A percentile compares a stretch with the other conserved stretches of the same genome.
phyloP scores from a whole-genome alignment of 2,329 filamentous ascomycete genomes.

The Ophiostoma angusticollis region DNA sequence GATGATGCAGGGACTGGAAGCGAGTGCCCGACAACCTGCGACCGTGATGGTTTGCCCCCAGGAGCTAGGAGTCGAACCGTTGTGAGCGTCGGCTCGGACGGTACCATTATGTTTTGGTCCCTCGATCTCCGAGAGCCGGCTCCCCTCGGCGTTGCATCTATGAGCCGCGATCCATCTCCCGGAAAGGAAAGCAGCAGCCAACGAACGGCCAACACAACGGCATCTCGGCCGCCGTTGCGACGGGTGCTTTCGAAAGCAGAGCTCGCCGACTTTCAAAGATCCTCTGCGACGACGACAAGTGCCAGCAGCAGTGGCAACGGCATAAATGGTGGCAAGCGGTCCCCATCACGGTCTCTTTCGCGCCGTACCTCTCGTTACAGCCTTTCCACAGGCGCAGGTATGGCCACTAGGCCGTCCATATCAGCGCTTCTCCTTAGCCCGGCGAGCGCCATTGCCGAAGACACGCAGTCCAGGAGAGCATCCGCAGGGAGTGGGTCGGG shows the following conservation, averaged over 20 bases:
- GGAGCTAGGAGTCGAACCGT: slow-evolving; percentile 38
- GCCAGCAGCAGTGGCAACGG: neutral
- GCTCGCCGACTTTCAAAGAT: slow-evolving; percentile 62
- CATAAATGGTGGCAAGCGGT: slow-evolving; percentile 30
- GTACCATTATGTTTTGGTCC: slow-evolving; percentile 71
- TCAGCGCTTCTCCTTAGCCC: slow-evolving; percentile 29
- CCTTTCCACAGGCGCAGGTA: slow-evolving; percentile 19
- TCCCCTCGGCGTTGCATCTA: slow-evolving; percentile 16
- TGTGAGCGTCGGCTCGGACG: slow-evolving; percentile 66
- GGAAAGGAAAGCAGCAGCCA: slow-evolving; percentile 28
- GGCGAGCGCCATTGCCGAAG: slow-evolving; percentile 28
- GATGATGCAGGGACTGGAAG: slow-evolving; percentile 29
- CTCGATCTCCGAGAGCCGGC: slow-evolving; percentile 37
- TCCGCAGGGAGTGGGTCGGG: slow-evolving; percentile 31
- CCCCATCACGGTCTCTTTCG: slow-evolving; percentile 40
- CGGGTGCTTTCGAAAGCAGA: slow-evolving; percentile 81
- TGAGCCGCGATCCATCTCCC: slow-evolving; percentile 31
- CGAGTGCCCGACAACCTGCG: neutral
- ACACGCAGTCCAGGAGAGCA: slow-evolving; percentile 35
- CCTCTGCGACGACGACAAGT: slow-evolving; percentile 30
- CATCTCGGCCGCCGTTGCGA: slow-evolving; percentile 60
- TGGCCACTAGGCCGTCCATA: slow-evolving; percentile 27
- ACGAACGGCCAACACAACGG: slow-evolving; percentile 21
- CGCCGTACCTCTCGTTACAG: slow-evolving; percentile 42
- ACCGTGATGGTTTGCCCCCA: no score